Conservation (phyloP, 2,329 filamentous ascomycete species). For the Fusarium algeriense region DNA sequence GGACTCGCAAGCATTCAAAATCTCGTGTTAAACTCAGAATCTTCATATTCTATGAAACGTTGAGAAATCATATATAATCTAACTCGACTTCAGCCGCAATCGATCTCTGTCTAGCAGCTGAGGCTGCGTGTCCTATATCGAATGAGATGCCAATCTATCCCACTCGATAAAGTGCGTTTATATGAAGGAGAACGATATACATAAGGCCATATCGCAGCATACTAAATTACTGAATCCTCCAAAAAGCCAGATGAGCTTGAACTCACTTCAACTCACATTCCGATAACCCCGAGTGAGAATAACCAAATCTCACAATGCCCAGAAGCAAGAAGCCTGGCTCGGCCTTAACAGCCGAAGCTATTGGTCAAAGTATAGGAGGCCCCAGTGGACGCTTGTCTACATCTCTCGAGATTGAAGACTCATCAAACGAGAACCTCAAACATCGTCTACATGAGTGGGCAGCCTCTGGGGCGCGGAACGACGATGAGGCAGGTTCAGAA, state of each 20-base stretch:
- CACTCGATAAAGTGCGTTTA: not conserved
- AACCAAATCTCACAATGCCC: conserved; percentile 11
- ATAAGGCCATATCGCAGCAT: not conserved
- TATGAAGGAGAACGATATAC: not conserved
- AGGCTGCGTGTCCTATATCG: not conserved
- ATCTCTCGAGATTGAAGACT: conserved; percentile 44
- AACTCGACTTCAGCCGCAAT: not conserved
- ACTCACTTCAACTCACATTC: not conserved
- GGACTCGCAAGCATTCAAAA: not conserved
- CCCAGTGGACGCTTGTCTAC: conserved; percentile 47
- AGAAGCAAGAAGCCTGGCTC: conserved; percentile 16
- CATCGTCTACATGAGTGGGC: conserved; percentile 57
- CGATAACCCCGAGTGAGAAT: not conserved
- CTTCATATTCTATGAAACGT: too few relatives aligned
- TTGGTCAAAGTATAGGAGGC: conserved; percentile 42
- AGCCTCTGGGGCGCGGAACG: conserved; percentile 55
- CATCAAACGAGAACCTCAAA: conserved; percentile 43
- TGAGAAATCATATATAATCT: not conserved
- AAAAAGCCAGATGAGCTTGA: not conserved
- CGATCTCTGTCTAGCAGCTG: not conserved
- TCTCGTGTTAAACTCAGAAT: not conserved
- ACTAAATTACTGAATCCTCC: not conserved
- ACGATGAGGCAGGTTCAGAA: conserved; percentile 62
- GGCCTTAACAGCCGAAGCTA: conserved; percentile 30
- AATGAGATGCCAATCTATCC: not conserved